These are phyloP conservation scores for Martiniozyma abietophila DNA, from an alignment of 805 yeast genomes.

Conservation along the genomic window DNA sequence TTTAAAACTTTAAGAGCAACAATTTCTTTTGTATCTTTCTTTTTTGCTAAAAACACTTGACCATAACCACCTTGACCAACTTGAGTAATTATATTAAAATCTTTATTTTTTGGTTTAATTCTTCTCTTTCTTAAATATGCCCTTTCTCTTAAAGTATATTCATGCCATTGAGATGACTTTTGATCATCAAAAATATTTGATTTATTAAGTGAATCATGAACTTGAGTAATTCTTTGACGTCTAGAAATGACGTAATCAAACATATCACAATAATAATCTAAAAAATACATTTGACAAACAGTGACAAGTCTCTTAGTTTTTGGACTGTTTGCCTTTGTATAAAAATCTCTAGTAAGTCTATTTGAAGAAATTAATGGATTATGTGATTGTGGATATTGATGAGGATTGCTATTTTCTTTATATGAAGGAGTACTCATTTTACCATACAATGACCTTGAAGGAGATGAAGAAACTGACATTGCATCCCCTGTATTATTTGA, in stretches of 20 bases:
- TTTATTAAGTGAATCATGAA: conserved; percentile 39
- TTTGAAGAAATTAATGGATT: conserved; percentile 15
- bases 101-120: conserved; percentile 86
- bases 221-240: conserved; percentile 70
- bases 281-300: conserved; percentile 87
- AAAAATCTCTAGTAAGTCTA: conserved; percentile 35
- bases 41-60: conserved; percentile 92
- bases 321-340: conserved; percentile 51
- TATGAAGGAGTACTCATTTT: too few relatives aligned
- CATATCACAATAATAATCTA: conserved; percentile 94
- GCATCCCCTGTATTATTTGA: conserved; percentile 9
- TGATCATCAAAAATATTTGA: conserved; percentile 26
- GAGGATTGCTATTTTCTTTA: conserved; percentile 12
- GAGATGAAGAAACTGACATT: conserved; percentile 25
- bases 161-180: conserved; percentile 57
- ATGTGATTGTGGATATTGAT: conserved; percentile 2
- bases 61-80: conserved; percentile 99
- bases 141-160: conserved; percentile 76
- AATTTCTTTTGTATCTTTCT: conserved; percentile 87
- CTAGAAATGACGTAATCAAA: conserved; percentile 86
- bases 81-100: conserved; percentile 93
- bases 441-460: conserved; percentile 18
- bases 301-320: conserved; percentile 81
- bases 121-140: conserved; percentile 81
- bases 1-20: conserved; percentile 91